Evolutionary conservation across 331 rosid species (phyloP).

Genomic region (Prunus yedoensis): DNA sequence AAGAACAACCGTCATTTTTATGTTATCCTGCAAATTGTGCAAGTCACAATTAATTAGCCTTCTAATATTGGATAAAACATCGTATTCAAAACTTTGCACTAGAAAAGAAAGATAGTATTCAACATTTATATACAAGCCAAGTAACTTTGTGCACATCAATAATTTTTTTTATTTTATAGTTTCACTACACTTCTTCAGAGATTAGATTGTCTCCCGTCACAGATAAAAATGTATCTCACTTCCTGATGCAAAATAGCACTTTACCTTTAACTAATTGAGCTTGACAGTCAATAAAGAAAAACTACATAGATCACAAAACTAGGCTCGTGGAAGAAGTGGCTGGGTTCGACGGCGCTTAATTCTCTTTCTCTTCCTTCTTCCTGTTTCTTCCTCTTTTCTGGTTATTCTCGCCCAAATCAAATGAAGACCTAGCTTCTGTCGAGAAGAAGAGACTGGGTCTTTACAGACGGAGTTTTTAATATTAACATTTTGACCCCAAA

Average conservation of each 20-base stretch:
- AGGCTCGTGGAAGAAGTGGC: not conserved
- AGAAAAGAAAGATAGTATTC: not conserved
- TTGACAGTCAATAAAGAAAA: no score
- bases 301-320: not conserved
- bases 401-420: no score
- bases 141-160: not conserved
- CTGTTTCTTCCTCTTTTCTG: no score
- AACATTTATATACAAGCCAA: not conserved
- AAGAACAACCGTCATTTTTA: conserved; percentile 60
- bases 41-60: conserved; percentile 21
- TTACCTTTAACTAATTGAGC: not conserved
- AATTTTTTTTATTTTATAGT: not conserved
- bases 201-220: not conserved
- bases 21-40: conserved; percentile 58
- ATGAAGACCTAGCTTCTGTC: no score
- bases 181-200: not conserved
- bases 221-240: not conserved
- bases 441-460: no score
- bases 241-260: not conserved
- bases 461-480: no score
- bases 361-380: no score
- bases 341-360: no score
- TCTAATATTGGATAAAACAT: conserved; percentile 14
- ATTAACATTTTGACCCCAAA: no score
- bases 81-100: not conserved